phyloP scores from a whole-genome alignment of 2,329 filamentous ascomycete genomes.

The Neonectria neomacrospora region DNA sequence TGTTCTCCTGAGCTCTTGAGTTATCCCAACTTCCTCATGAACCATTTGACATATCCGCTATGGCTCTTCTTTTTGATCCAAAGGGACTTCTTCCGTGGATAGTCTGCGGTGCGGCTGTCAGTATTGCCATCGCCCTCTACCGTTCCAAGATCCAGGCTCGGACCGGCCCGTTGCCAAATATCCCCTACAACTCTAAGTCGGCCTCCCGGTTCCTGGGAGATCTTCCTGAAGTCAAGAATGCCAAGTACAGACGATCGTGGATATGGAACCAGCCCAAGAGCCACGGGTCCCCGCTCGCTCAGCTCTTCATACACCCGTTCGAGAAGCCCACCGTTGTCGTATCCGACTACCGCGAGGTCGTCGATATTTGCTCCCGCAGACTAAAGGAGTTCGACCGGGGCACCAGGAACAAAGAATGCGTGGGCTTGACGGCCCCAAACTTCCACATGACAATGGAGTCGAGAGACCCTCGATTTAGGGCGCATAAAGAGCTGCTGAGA shows the following conservation, averaged over 20 bases:
- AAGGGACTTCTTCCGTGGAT: background rate
- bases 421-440: constrained; percentile 40
- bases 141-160: constrained; percentile 17
- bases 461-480: constrained; percentile 47
- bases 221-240: constrained; percentile 27
- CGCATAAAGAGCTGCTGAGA: constrained; percentile 48
- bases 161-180: constrained; percentile 39
- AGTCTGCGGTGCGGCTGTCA: constrained; percentile 6
- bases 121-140: constrained; percentile 9
- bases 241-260: constrained; percentile 42
- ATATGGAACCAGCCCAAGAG: constrained; percentile 41
- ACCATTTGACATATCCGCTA: constrained; percentile 2
- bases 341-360: constrained; percentile 47
- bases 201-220: constrained; percentile 39
- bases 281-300: constrained; percentile 45
- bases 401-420: constrained; percentile 38
- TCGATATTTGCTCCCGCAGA: constrained; percentile 49
- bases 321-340: constrained; percentile 47
- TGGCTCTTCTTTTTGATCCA: constrained; percentile 9
- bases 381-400: constrained; percentile 49
- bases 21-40: background rate
- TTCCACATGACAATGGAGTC: constrained; percentile 51
- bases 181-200: constrained; percentile 43
- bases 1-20: background rate
- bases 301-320: constrained; percentile 50